Percentiles rank a stretch among this genome's conserved stretches.
phyloP scores from a whole-genome alignment of 352 stramenopile species.

The Globisporangium perplexum region DNA sequence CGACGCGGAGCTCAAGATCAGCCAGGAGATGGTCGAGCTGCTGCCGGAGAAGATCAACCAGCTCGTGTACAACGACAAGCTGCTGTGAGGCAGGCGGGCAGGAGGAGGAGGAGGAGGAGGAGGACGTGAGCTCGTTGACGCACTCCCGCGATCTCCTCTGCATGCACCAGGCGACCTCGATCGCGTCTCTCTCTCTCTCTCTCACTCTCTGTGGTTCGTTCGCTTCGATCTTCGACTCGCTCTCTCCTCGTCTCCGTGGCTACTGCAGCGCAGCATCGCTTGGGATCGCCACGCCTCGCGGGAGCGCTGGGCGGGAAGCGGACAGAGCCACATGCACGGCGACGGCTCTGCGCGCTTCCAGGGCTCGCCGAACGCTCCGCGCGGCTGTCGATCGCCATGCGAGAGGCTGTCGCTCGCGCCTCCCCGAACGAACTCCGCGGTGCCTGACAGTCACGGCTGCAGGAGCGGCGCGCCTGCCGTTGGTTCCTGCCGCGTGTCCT shows the following conservation, averaged over 20 bases:
- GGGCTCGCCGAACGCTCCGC: conserved; percentile 6
- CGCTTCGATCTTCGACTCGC: not conserved
- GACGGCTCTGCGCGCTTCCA: conserved; percentile 9
- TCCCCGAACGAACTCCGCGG: too few species aligned
- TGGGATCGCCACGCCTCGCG: not conserved
- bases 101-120: not conserved
- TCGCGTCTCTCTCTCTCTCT: not conserved
- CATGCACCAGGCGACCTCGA: not conserved
- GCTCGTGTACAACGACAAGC: conserved; percentile 59
- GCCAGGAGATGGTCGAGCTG: conserved; percentile 52
- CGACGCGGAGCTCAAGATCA: conserved; percentile 49
- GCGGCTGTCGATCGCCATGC: not conserved
- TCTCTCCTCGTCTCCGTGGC: not conserved
- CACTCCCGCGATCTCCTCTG: not conserved
- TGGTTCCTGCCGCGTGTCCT: too few species aligned
- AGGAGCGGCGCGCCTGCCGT: too few species aligned
- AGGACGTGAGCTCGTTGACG: not conserved
- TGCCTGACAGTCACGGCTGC: too few species aligned
- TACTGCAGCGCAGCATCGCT: not conserved
- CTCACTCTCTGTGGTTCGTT: not conserved
- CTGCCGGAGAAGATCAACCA: conserved; percentile 79
- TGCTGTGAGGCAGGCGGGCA: conserved; percentile 20
- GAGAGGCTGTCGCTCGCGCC: too few species aligned
- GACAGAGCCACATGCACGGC: conserved; percentile 1
- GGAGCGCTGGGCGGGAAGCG: conserved; percentile 9